phyloP scores from a whole-genome alignment of 2,329 filamentous ascomycete genomes.

The Corniculantispora saksenae region DNA sequence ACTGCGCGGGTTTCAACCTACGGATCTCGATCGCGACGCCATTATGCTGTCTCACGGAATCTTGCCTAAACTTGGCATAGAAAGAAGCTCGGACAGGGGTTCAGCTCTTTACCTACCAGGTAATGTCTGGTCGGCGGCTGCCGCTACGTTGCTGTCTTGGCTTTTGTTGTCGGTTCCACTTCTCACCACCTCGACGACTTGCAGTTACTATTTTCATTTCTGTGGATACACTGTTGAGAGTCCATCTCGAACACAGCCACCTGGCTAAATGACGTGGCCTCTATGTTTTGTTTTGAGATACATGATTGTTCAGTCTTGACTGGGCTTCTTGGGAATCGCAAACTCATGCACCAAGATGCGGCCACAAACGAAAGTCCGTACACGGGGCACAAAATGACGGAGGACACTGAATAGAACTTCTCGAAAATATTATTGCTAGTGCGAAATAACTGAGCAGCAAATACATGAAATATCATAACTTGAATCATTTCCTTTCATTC shows the following conservation, averaged over 20 bases:
- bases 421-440: background rate
- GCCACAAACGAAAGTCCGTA: too few species aligned
- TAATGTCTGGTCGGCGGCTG: background rate
- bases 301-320: too few species aligned
- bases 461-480: background rate
- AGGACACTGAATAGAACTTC: background rate
- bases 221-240: background rate
- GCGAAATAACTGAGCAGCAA: too few species aligned
- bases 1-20: constrained; percentile 1
- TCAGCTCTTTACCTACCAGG: background rate
- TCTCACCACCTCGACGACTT: background rate
- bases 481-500: background rate
- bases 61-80: constrained; percentile 14
- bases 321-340: too few species aligned
- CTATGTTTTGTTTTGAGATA: too few species aligned
- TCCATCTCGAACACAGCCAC: background rate
- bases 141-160: background rate
- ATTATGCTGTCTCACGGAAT: background rate
- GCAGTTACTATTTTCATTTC: background rate
- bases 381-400: background rate
- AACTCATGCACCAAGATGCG: too few species aligned
- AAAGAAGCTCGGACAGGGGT: constrained; percentile 10
- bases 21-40: constrained; percentile 14
- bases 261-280: background rate
- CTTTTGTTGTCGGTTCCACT: background rate